phyloP scores from a whole-genome alignment of 352 stramenopile genomes.

The Pythium monospermum region DNA sequence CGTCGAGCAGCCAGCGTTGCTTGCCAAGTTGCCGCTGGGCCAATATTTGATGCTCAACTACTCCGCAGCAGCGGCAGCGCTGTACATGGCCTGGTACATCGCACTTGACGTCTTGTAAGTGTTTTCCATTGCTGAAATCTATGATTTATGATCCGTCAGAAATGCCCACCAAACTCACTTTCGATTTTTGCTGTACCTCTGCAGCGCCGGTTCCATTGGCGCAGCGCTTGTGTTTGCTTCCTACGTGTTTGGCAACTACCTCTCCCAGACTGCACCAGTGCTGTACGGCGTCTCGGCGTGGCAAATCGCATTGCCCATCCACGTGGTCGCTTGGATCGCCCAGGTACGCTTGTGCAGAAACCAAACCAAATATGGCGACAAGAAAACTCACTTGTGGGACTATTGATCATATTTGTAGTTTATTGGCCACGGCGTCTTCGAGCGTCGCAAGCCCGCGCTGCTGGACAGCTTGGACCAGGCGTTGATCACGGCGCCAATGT shows the following conservation, averaged over 20 bases:
- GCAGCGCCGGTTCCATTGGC: conserved; percentile 26
- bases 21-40: conserved; percentile 19
- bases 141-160: background rate
- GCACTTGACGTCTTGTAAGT: conserved; percentile 31
- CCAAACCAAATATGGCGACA: background rate
- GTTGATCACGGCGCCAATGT: conserved; percentile 48
- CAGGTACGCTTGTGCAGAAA: conserved; percentile 15
- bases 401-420: conserved; percentile 21
- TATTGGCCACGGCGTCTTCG: conserved; percentile 54
- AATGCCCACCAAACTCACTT: background rate
- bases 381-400: background rate
- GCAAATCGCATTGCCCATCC: conserved; percentile 29
- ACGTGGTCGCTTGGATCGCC: conserved; percentile 44
- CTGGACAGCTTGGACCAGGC: conserved; percentile 57
- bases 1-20: conserved; percentile 19
- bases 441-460: conserved; percentile 48
- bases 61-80: conserved; percentile 19
- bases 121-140: background rate
- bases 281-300: conserved; percentile 27
- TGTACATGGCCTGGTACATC: conserved; percentile 60
- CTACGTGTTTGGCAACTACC: conserved; percentile 32
- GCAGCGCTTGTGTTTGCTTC: conserved; percentile 29
- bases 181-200: background rate
- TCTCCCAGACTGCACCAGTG: conserved; percentile 11
- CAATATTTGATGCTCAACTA: conserved; percentile 43